Base-by-base conservation (phyloP, 2,329 filamentous ascomycete species). In the Penicillium decumbens region DNA sequence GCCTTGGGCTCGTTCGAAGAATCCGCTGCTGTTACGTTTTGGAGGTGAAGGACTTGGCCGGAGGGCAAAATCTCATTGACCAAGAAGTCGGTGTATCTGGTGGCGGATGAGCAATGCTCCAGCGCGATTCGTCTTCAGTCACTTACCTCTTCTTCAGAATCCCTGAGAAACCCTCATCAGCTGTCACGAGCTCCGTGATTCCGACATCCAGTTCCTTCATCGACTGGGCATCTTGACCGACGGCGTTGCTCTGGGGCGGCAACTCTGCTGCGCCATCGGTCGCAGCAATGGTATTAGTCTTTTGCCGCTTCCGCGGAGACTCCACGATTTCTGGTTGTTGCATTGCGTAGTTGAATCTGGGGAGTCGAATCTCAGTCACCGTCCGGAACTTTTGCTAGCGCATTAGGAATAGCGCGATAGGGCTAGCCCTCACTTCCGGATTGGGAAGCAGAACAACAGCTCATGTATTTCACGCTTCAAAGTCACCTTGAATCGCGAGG, bases 11-110 rank as follows among this genome's bases (percentile, higher is more conserved):
- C 46, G 25, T 52, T 45, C 7, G 47, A 41, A 35, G 60, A 52
- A 12, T 51, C 41, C 0, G 69, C 68, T 6, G 63, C 62, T 15
- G 61, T 58, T 13, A 79, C 69, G 45, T 76, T 79, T 49, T 70
- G 76, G 42, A 96, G 75, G 68, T 92, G 89, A 45, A 93, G 69
- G 12, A 95, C 88, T 46, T 83, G 72, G 13, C 90, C 90, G 63
- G 86, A 81, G 27, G 84, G 83, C 18, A 80, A 75, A 54, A 96
- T 92, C 70, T 96, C 91, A 64, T 95, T 91, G 60, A 96, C 91
- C 59, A 93, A 77, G 62, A 96, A 96, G 68, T 96, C 91, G 3
- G 90, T 92, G 69, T 91, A 96, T 58, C 89, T 82, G 29, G 10
- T 30, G 15, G 15, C 3, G 7, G 25, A 12, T 39, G 15, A 12